Base-by-base conservation (phyloP, 2,329 filamentous ascomycete genomes). In the Claviceps arundinis region DNA sequence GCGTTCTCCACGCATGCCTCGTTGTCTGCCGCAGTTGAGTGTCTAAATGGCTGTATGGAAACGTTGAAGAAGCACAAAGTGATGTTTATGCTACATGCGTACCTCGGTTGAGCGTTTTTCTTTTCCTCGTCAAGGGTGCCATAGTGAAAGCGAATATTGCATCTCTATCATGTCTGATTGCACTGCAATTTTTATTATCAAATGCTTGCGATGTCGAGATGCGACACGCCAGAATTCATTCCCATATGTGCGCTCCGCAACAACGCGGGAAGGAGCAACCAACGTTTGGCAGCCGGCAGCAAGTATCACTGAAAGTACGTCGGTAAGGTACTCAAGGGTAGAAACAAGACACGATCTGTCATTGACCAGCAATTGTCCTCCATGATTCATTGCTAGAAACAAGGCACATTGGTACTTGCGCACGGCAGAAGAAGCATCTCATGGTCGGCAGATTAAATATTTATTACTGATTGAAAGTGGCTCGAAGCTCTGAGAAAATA, bases 81-180 rank as follows among this genome's bases (percentile, higher is more conserved):
- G 22, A 19, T 14, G 42, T 26, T 13, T 16, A 19, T 41, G 37
- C 16, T 37, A 26, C n/a, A 34, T 19, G 47, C 56, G 46, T 47
- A 61, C 64, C 61, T 5, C 53, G 57, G 16, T 48, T 51, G 6
- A 58, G 57, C 6, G 41, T 44, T 30, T 58, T 65, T 52, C 61
- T 60, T 43, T 63, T 65, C n/a, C 60, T 54, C 11, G 58, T 58
- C 47, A 47, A 54, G 14, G 60, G 58, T 5, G 64, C 57, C 65
- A 67, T 67, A 4, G 17, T 30, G 26, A 13, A 34, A 40, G 38
- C 7, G 9, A n/a, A 37, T 37, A 45, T 6, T 17, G 42, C 17
- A 8, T 43, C 26, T 22, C 2, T 24, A 2, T 43, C 2, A 22
- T 24, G 13, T 41, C 17, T 11, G 9, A 41, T 34, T 37, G 17